A percentile compares a stretch with the other conserved stretches of the same genome.
Evolutionary conservation across 2,329 filamentous ascomycete species (phyloP).

Genomic region (Trichoderma citrinoviride): DNA sequence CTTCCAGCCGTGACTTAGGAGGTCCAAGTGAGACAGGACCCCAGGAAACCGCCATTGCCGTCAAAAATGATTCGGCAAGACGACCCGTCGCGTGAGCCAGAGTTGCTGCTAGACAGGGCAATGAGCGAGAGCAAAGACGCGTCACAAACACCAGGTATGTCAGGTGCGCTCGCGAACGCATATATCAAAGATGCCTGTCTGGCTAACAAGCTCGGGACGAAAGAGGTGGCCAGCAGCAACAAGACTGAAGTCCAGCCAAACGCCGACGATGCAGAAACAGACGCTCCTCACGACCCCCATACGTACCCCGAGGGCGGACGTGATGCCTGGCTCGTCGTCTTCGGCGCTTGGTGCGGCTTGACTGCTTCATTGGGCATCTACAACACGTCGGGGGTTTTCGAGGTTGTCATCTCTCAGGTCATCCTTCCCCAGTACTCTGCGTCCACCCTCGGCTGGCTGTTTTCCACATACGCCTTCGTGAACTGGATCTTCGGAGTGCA

Average conservation of each 20-base stretch:
- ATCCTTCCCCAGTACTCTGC: neutral
- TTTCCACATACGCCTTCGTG: neutral
- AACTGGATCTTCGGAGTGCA: neutral
- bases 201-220: neutral
- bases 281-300: neutral
- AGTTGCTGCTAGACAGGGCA: neutral
- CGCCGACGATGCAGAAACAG: too few relatives aligned
- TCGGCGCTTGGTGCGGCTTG: conserved; percentile 10
- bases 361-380: neutral
- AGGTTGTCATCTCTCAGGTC: neutral
- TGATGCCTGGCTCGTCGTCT: neutral
- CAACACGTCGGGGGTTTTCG: neutral
- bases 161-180: neutral
- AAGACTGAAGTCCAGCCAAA: neutral
- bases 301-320: neutral
- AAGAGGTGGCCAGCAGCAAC: neutral
- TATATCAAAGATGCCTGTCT: neutral
- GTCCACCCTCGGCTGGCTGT: neutral
- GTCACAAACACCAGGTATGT: neutral
- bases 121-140: neutral
- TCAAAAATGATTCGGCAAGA: neutral
- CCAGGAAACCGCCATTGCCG: neutral
- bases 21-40: neutral
- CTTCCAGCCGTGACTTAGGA: neutral
- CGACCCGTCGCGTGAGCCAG: neutral